Conservation (phyloP, 225 moss, liverwort and hornwort species). For the Pseudisothecium myosuroides region DNA sequence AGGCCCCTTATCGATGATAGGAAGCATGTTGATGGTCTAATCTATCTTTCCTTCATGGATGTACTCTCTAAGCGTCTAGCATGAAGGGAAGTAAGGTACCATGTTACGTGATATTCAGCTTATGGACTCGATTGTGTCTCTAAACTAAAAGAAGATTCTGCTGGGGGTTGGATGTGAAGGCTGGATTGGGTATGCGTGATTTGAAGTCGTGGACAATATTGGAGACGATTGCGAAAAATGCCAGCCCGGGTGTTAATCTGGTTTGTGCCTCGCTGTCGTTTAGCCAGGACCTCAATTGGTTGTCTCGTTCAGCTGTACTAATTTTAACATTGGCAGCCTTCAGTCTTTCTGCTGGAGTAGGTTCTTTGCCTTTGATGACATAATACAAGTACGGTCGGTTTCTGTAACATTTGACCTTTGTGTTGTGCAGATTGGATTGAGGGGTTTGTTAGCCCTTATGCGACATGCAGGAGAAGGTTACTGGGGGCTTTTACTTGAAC, state of each 20-base stretch:
- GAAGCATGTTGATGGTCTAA: background rate
- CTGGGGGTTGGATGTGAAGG: slow-evolving; percentile 37
- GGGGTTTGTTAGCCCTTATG: slow-evolving; percentile 88
- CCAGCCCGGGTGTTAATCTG: slow-evolving; percentile 81
- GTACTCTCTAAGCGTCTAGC: background rate
- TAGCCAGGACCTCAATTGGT: background rate
- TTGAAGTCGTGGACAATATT: slow-evolving; percentile 89
- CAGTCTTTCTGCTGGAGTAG: background rate
- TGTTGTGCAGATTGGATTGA: slow-evolving; percentile 74
- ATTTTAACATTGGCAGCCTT: background rate
- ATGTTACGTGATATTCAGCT: background rate
- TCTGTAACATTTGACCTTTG: background rate
- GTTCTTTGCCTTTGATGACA: background rate
- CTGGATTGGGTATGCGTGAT: slow-evolving; percentile 92
- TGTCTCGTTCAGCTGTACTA: background rate
- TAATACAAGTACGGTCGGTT: background rate
- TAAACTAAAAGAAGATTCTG: background rate
- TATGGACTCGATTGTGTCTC: background rate
- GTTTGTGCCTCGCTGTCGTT: slow-evolving; percentile 26
- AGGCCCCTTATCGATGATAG: background rate
- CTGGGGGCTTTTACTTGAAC: slow-evolving; percentile 69
- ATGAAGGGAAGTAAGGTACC: background rate
- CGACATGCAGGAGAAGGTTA: slow-evolving; percentile 75
- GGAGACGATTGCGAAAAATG: slow-evolving; percentile 79
- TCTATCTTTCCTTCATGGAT: background rate